Conservation (phyloP, 108 stramenopile genomes). For the Skeletonema costatum region DNA sequence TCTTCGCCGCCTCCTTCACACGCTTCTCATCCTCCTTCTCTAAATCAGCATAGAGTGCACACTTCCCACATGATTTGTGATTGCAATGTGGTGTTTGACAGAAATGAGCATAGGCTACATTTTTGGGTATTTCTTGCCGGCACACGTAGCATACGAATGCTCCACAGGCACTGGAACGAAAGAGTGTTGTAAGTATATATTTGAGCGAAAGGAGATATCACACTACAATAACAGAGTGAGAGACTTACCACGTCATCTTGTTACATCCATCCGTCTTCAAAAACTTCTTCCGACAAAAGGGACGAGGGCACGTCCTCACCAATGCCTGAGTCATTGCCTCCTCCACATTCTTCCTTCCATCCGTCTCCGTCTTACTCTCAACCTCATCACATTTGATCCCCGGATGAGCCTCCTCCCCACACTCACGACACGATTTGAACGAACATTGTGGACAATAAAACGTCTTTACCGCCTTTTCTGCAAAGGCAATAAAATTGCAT, state of each 20-base stretch:
- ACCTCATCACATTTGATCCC: conserved; percentile 80
- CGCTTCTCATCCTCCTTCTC: conserved; percentile 67
- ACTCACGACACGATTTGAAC: conserved; percentile 77
- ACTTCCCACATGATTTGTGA: conserved; percentile 70
- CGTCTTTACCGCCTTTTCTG: conserved; percentile 25
- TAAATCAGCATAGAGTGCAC: conserved; percentile 72
- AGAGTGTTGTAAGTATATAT: no score
- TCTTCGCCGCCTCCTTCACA: conserved; percentile 76
- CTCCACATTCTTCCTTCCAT: conserved; percentile 78
- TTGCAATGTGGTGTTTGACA: conserved; percentile 83
- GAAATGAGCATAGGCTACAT: conserved; percentile 74
- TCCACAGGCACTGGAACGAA: conserved; percentile 54
- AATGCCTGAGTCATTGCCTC: conserved; percentile 86
- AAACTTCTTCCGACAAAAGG: conserved; percentile 70
- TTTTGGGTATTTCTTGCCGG: conserved; percentile 51
- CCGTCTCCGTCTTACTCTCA: conserved; percentile 60
- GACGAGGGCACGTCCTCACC: conserved; percentile 77
- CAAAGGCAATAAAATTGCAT: conserved; percentile 76
- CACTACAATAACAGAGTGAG: no score
- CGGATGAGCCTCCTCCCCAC: conserved; percentile 81
- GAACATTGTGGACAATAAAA: conserved; percentile 57
- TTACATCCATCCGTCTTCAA: conserved; percentile 80
- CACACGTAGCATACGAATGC: conserved; percentile 81
- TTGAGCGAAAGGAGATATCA: no score
- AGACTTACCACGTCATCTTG: conserved; percentile 74